Evolutionary conservation across 1,139 yeast genomes (phyloP).

Genomic region (Protomyces inundatus): DNA sequence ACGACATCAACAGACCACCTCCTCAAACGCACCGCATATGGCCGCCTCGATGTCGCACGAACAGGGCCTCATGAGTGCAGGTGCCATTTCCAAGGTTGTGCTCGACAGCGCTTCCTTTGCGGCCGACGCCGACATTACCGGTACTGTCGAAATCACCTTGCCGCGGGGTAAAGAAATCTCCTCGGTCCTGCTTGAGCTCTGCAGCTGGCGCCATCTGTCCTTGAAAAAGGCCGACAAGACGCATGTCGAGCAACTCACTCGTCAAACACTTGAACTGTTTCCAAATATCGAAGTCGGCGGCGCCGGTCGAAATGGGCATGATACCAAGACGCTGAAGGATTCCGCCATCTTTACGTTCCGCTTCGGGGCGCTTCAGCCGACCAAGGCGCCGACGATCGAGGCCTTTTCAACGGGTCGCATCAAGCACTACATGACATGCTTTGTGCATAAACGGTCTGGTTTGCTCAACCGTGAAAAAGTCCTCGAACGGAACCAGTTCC

Average conservation of each 20-base stretch:
- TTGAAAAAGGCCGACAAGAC: slow-evolving; percentile 5
- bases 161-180: slow-evolving; percentile 20
- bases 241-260: slow-evolving; percentile 14
- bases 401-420: slow-evolving; percentile 18
- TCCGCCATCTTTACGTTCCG: slow-evolving; percentile 23
- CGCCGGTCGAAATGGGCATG: slow-evolving; percentile 11
- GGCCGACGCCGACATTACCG: slow-evolving; percentile 10
- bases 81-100: not conserved
- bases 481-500: slow-evolving; percentile 20
- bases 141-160: slow-evolving; percentile 13
- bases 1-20: too few species aligned
- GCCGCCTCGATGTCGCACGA: too few species aligned
- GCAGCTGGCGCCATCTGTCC: slow-evolving; percentile 17
- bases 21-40: too few species aligned
- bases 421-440: slow-evolving; percentile 22
- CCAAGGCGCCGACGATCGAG: slow-evolving; percentile 18
- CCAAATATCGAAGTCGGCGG: slow-evolving; percentile 8
- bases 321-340: slow-evolving; percentile 5
- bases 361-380: not conserved
- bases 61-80: not conserved
- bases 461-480: slow-evolving; percentile 10
- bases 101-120: slow-evolving; percentile 9
- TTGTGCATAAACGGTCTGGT: slow-evolving; percentile 14
- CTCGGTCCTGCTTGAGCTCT: slow-evolving; percentile 11
- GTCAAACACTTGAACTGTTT: slow-evolving; percentile 17